phyloP scores from a whole-genome alignment of 805 yeast genomes.

The Huiozyma naganishii region DNA sequence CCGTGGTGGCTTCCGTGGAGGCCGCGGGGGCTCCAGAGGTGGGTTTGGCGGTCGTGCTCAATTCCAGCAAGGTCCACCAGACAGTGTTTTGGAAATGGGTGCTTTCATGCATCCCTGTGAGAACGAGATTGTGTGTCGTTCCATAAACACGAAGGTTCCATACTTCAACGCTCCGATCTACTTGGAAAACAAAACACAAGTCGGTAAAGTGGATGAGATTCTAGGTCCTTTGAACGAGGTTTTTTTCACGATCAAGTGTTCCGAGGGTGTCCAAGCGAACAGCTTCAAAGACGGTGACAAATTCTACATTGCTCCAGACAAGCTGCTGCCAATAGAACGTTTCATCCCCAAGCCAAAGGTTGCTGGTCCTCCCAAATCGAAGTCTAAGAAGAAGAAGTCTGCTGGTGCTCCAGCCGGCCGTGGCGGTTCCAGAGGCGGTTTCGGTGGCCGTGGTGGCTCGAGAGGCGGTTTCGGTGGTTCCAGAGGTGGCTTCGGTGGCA shows the following conservation, averaged over 20 bases:
- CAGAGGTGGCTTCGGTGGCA: constrained; percentile 31
- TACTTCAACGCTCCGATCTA: constrained; percentile 98
- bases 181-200: constrained; percentile 88
- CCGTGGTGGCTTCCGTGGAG: constrained; percentile 28
- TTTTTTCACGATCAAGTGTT: constrained; percentile 91
- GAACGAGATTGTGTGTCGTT: constrained; percentile 93
- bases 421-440: constrained; percentile 34
- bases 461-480: constrained; percentile 36
- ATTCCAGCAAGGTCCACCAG: constrained; percentile 91
- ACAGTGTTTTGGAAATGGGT: constrained; percentile 90
- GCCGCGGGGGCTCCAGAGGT: constrained; percentile 31
- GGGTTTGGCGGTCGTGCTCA: constrained; percentile 57
- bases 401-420: constrained; percentile 35
- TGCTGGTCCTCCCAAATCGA: constrained; percentile 71
- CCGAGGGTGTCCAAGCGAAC: constrained; percentile 90
- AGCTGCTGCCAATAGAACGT: constrained; percentile 89
- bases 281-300: constrained; percentile 94
- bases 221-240: constrained; percentile 96
- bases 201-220: constrained; percentile 97
- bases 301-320: constrained; percentile 91
- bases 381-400: constrained; percentile 53
- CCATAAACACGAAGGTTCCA: constrained; percentile 88
- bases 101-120: constrained; percentile 85
- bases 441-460: constrained; percentile 35
- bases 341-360: constrained; percentile 94